These are phyloP conservation scores for Colletotrichum incanum DNA, from an alignment of 2,329 filamentous ascomycete genomes.

Conservation along the genomic window DNA sequence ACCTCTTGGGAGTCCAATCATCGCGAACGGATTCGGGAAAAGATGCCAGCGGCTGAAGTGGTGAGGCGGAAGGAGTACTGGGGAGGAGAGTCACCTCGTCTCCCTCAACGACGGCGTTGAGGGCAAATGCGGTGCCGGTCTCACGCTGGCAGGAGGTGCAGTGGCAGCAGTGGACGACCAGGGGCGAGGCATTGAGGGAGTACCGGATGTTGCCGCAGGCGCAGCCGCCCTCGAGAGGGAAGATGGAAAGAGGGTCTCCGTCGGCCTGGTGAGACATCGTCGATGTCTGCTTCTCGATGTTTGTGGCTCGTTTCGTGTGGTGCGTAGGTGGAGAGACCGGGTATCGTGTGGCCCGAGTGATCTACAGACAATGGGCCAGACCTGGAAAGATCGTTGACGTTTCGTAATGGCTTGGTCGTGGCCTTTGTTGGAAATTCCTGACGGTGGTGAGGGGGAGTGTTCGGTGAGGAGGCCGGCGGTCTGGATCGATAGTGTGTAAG, in stretches of 20 bases:
- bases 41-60: slow-evolving; percentile 22
- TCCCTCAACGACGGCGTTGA: slow-evolving; percentile 61
- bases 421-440: slow-evolving; percentile 21
- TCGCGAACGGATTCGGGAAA: slow-evolving; percentile 27
- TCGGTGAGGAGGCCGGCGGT: slow-evolving; percentile 4
- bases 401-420: slow-evolving; percentile 11
- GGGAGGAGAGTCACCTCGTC: slow-evolving; percentile 52
- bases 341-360: slow-evolving; percentile 12
- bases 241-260: slow-evolving; percentile 24
- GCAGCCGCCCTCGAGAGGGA: slow-evolving; percentile 66
- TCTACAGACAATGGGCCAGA: slow-evolving; percentile 3
- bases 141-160: slow-evolving; percentile 64
- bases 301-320: slow-evolving; percentile 4
- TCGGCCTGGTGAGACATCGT: slow-evolving; percentile 31
- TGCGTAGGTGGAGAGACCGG: slow-evolving; percentile 33
- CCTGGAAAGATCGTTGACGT: neutral
- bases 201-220: slow-evolving; percentile 80
- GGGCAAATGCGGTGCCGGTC: slow-evolving; percentile 56
- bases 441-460: slow-evolving; percentile 8
- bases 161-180: slow-evolving; percentile 63
- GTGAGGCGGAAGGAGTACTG: slow-evolving; percentile 44
- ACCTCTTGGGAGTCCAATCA: slow-evolving; percentile 27
- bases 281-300: neutral
- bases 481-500: slow-evolving; percentile 31
- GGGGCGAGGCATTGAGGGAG: slow-evolving; percentile 70